Evolutionary conservation across 2,329 filamentous ascomycete species (phyloP), one percentile per base, ranked within the genome.

Genomic region (Colletotrichum destructivum): DNA sequence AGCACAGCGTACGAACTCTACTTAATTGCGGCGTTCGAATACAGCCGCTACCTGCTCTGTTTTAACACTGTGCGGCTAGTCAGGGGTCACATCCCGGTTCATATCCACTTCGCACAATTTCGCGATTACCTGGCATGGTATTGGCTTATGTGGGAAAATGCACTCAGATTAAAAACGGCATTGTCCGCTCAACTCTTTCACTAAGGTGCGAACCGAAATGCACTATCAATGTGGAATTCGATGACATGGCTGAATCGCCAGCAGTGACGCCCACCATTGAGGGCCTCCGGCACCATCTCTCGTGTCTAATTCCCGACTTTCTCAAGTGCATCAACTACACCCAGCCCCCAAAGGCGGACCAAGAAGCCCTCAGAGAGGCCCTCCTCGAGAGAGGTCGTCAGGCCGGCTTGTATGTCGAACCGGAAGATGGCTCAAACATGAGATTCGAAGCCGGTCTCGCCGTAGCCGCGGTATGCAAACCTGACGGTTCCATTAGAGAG

Each of bases 361-460:
- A 61, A 18, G 18, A 70, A 7, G n/a, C 46, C 11, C 63, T 70
- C 23, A 26, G 55, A 18, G 47, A 35, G 18, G 47, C 55, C 15
- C 31, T 70, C 6, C 15, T 66, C 11, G 49, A 40, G 9, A 66
- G 26, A 66, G 62, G 62, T 23, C 40, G 62, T 40, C 38, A 66
- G 16, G 18, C 11, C 4, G 61, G 67, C 40, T 18, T 70, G 3
- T 16, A 66, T 13, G 16, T 66, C 23, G 54, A 51, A 16, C 0
- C 62, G 1, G 67, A 66, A 2, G 62, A 70, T 61, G 67, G 23
- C 31, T 70, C 67, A 16, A 16, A 23, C 8, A 70, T 70, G 67
- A 23, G 62, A 1, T 70, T 70, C 23, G 67, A 70, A n/a, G 62
- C 67, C 9, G 67, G 67, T 2, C 23, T 70, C 18, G 46, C 62